Base-by-base conservation (phyloP, 345 rosid species). In the Syzygium aqueum region DNA sequence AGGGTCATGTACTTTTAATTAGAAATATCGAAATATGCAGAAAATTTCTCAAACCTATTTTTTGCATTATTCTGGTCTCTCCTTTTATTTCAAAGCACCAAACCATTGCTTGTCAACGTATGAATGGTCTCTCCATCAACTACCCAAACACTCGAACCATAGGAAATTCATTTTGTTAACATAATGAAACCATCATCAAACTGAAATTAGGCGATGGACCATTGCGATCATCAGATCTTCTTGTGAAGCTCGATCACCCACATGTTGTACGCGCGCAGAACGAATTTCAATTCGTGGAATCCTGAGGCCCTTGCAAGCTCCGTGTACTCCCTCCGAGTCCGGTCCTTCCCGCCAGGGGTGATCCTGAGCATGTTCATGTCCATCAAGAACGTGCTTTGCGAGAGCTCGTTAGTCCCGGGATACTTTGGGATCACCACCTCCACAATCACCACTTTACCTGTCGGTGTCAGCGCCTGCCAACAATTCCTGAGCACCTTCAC, bases 401-500 rank as follows among this genome's bases (percentile, higher is more conserved):
- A 22, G 84, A 80, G 4, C 15, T 10, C 4, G 14, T 80, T 52
- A 2, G 84, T 80, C 84, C 16, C 28, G 4, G 84, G 84, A 50
- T 27, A 12, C 52, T 80, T 52, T 6, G 84, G 84, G 30, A 1
- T 2, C 28, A 46, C 53, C 52, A 7, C 28, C 16, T 80, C 84
- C 52, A 80, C 85, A 37, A 50, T 50, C 51, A 87, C 52, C 65
- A 51, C 89, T 84, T 63, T 87, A 27, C 89, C 86, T 40, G 33
- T 30, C 19, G 67, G 84, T 12, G 86, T 86, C 78, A 84, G 53
- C 1, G 84, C 89, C 50, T 84, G 10, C 86, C 84, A 84, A 40
- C 89, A 87, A 54, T 87, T 87, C 65, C 30, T 87, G 65, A 87
- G 56, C n/a, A 87, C 46, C 84, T 65, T 87, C 40, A n/a, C 51